Conservation (phyloP, 1,139 yeast genomes). For the Sugiyamaella pinicola region DNA sequence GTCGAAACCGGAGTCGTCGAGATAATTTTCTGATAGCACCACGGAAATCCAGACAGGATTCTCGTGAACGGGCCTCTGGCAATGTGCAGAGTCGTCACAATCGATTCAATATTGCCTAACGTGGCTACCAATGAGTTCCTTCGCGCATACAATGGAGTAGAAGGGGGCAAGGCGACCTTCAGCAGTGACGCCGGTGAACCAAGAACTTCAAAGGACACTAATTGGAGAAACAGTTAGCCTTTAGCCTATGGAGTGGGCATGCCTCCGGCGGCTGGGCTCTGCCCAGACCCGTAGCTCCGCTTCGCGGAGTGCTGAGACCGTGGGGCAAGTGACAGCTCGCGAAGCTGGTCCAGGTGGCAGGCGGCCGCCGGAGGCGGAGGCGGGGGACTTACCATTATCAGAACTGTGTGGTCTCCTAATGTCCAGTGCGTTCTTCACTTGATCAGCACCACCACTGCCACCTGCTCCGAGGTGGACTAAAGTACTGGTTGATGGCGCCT, state of each 20-base stretch:
- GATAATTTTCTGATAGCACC: constrained; percentile 27
- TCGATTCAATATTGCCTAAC: constrained; percentile 44
- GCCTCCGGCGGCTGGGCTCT: too few species aligned
- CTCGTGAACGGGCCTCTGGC: constrained; percentile 23
- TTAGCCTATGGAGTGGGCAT: too few species aligned
- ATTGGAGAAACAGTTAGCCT: not conserved
- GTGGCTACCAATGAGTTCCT: constrained; percentile 50
- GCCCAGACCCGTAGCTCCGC: too few species aligned
- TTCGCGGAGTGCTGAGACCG: too few species aligned
- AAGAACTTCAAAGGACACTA: constrained; percentile 40
- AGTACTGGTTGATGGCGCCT: constrained; percentile 23
- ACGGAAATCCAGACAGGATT: constrained; percentile 25
- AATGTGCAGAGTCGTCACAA: constrained; percentile 28
- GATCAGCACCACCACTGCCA: constrained; percentile 21
- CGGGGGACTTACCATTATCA: constrained; percentile 9
- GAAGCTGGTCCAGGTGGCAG: not conserved
- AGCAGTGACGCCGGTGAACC: constrained; percentile 46
- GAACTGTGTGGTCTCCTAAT: constrained; percentile 14
- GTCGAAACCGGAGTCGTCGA: constrained; percentile 29
- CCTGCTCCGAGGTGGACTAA: constrained; percentile 18
- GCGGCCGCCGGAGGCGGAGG: too few species aligned
- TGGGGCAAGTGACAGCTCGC: not conserved
- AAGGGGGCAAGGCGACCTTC: constrained; percentile 52
- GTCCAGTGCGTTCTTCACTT: constrained; percentile 16
- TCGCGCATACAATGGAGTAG: constrained; percentile 50